Evolutionary conservation across 257 asterid genomes (phyloP), one percentile per base, ranked within the genome.

Genomic region (Cruciata laevipes): DNA sequence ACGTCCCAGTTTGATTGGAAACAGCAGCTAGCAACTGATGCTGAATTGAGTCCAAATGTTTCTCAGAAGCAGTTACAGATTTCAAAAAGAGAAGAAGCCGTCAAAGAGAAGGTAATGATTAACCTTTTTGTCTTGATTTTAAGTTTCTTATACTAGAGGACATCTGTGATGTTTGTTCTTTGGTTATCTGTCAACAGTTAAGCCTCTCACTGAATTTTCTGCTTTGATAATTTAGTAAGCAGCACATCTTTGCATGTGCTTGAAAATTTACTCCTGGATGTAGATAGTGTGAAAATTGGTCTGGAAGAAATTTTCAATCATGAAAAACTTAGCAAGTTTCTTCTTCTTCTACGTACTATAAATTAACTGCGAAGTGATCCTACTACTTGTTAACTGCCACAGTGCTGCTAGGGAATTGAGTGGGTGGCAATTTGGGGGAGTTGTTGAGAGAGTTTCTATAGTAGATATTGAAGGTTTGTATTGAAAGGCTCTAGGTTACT

Each of bases 1-100:
- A 59, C 63, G 9, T 59, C 63, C 16, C 63, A 59, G 9, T 59
- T 59, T 31, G 63, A 59, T 11, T 31, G 31, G 63, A 59, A 59
- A 59, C 63, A 59, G n/a, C 63, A 59, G 35, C n/a, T 59, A 9
- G 16, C 13, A 5, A 21, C 63, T 23, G 63, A 59, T 59, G n/a
- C 16, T 6, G 63, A 59, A 18, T 21, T 31, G 63, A 59, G 63
- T 59, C 63, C 35, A 3, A 24, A 24, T 20, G 63, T 59, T 23
- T 59, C 63, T 10, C 31, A 59, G 63, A 59, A 59, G 33, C 31
- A 23, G 31, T 59, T 23, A 59, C 63, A 59, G 32, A 59, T 59
- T 47, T 47, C 55, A 47, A 47, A 47, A 17, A 47, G 55, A 47
- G 55, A 47, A 47, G 55, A 47, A 47, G 55, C 55, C 6, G 55